phyloP scores from a whole-genome alignment of 1,139 yeast species.

The Kodamaea ohmeri region DNA sequence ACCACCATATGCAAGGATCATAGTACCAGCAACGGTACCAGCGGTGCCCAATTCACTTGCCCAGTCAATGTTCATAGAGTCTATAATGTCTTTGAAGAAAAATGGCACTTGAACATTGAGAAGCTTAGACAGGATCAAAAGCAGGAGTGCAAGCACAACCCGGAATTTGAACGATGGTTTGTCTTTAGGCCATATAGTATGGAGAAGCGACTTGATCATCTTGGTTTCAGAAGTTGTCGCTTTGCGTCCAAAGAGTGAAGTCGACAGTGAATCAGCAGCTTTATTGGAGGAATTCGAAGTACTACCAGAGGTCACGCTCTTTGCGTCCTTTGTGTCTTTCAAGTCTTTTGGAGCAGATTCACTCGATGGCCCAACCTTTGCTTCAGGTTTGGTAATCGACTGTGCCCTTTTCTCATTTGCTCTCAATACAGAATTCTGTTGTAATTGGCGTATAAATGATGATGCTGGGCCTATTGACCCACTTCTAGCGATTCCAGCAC shows the following conservation, averaged over 20 bases:
- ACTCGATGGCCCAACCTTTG: no score
- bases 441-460: no score
- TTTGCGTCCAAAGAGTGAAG: conserved; percentile 19
- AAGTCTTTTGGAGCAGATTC: no score
- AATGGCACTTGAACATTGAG: conserved; percentile 95
- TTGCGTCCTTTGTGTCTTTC: not conserved
- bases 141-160: conserved; percentile 68
- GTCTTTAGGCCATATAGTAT: conserved; percentile 88
- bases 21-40: conserved; percentile 63
- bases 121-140: conserved; percentile 76
- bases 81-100: conserved; percentile 84
- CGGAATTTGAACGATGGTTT: conserved; percentile 69
- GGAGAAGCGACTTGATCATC: conserved; percentile 59
- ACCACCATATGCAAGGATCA: conserved; percentile 86
- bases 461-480: no score
- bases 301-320: no score
- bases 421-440: no score
- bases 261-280: not conserved
- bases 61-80: conserved; percentile 93
- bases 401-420: not conserved
- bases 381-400: not conserved
- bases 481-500: no score
- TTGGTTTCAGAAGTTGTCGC: conserved; percentile 51
- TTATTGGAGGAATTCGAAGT: no score
- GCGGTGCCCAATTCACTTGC: conserved; percentile 57